These are phyloP conservation scores for Colletotrichum horii DNA, from an alignment of 2,329 filamentous ascomycete species.

Conservation along the genomic window DNA sequence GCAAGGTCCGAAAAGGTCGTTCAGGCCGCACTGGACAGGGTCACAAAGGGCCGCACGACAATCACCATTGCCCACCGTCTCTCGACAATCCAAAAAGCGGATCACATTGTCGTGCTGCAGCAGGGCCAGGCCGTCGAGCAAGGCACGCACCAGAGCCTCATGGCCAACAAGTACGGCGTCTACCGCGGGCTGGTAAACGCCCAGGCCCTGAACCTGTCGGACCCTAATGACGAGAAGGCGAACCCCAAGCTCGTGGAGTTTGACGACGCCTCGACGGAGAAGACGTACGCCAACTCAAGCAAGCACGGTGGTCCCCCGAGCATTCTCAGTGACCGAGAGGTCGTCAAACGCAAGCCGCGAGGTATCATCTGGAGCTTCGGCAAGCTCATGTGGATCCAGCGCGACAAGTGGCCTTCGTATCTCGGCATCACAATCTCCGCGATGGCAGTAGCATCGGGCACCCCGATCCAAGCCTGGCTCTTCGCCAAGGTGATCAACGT, in stretches of 20 bases:
- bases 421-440: constrained; percentile 27
- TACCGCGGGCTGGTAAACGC: constrained; percentile 29
- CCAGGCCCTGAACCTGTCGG: constrained; percentile 20
- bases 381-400: constrained; percentile 25
- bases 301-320: not conserved
- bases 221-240: not conserved
- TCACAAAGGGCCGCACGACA: constrained; percentile 22
- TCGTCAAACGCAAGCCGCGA: not conserved
- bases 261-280: not conserved
- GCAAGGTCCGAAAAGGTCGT: constrained; percentile 40
- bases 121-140: constrained; percentile 47
- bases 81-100: constrained; percentile 36
- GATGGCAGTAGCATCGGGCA: constrained; percentile 29
- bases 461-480: constrained; percentile 33
- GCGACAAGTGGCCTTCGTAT: constrained; percentile 28
- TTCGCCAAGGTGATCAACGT: constrained; percentile 30
- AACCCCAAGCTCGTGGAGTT: not conserved
- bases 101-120: constrained; percentile 47
- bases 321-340: not conserved
- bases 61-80: constrained; percentile 30
- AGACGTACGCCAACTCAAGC: not conserved
- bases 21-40: constrained; percentile 35
- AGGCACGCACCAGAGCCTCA: constrained; percentile 25
- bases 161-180: constrained; percentile 17
- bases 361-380: constrained; percentile 17